Base-by-base conservation (phyloP, 306 rosid species). In the Cicer chorassanicum region DNA sequence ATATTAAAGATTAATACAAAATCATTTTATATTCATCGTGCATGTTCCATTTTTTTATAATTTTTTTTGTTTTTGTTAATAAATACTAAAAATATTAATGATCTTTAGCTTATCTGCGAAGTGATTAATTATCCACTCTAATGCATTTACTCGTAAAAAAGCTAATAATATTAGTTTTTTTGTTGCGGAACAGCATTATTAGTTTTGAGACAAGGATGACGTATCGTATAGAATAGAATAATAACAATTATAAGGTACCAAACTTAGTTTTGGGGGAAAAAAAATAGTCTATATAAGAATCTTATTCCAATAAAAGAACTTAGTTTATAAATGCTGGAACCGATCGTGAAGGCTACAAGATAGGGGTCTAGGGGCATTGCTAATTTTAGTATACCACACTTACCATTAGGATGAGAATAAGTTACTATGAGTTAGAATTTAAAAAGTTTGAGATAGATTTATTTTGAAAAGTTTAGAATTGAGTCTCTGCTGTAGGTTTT, bases 201-300 rank as follows among this genome's bases (percentile, higher is more conserved):
- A 56, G 79, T 83, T 79, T 56, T 70, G 6, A 80, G 69, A 59
- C 57, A 65, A 51, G 44, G 55, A 48, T 77, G 83, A 77, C 81
- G 72, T 45, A 64, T 29, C 4, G 34, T 24, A 2, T 24, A 29
- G 34, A 29, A 29, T 29, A 29, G 34, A 62, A 80, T 41, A 41
- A 73, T 39, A 39, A 51, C 72, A 83, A 70, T 79, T 79, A 75
- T 64, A 75, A n/a, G 10, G 73, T 70, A 70, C 76, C 50, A 66
- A 70, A 40, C 62, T 42, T 29, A 65, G 76, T 57, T 79, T 40
- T 73, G 39, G 41, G 75, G 64, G 62, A 9, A 29, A 43, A 16
- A 78, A 75, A 71, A 57, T 36, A 71, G 38, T 24, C 40, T 39
- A n/a, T 46, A 29, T 51, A 68, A 64, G 80, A 84, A 80, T 73